Evolutionary conservation across 352 stramenopile species (phyloP), one percentile per base, ranked within the genome.

Genomic region (Globisporangium radiosum): DNA sequence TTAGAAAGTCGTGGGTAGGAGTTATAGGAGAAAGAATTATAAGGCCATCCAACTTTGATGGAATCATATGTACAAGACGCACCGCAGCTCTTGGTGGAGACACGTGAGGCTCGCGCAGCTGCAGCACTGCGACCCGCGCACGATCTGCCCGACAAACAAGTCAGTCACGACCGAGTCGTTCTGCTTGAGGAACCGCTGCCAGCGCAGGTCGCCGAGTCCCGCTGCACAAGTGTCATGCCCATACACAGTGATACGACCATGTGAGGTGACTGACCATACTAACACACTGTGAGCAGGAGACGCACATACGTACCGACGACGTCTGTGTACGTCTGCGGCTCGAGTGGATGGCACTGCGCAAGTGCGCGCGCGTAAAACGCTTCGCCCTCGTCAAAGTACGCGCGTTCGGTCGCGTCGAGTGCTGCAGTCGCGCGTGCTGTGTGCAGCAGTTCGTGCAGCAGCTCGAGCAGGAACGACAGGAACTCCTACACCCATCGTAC

Each of bases 101-200:
- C 78, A 88, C 5, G 78, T 87, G 36, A 94, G 66, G 33, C 75
- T 84, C 15, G 75, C 70, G 58, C 85, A 94, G n/a, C 71, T 78
- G 57, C 76, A 78, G 59, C 85, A 94, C 49, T 87, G 78, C 4
- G 79, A 90, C 13, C 85, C 85, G 10, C 81, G 79, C n/a, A 93
- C 83, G 39, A 73, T 87, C 64, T 94, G 84, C 0, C 77, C 78
- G 4, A 69, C 74, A 54, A 93, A 94, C 14, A 90, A 40, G 47
- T 84, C 63, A 0, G 82, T 88, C 53, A 94, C 79, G 17, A 87
- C 71, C 8, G 82, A 92, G 0, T 72, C 52, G 57, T 92, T 87
- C 13, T 75, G 61, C 13, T 67, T 60, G n/a, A 88, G 52, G 44
- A 86, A 89, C 10, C 75, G 60, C 36, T 71, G 68, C 81, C 81